These are phyloP conservation scores for Oryza glaberrima DNA, from an alignment of 176 grass and related monocot species.

Conservation along the genomic window DNA sequence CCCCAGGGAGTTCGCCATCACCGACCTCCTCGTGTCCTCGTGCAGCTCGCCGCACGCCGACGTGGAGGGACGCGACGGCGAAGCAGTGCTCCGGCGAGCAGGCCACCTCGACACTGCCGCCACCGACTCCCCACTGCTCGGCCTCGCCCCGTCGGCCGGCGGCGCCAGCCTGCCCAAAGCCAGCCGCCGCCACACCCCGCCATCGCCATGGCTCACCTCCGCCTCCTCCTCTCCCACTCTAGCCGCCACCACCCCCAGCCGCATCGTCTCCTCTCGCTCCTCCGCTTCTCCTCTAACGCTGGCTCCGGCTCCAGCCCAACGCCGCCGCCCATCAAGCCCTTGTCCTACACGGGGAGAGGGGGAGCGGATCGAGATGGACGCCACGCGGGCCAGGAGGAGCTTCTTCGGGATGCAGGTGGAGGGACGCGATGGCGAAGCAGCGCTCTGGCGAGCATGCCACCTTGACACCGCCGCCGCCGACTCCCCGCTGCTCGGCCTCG, in stretches of 20 bases:
- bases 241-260: slow-evolving; percentile 25
- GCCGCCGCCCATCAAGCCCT: slow-evolving; percentile 60
- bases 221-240: slow-evolving; percentile 49
- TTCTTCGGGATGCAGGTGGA: slow-evolving; percentile 59
- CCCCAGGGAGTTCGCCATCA: no score
- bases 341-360: slow-evolving; percentile 66
- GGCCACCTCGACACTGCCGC: no score
- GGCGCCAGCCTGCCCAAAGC: no score
- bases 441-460: no score
- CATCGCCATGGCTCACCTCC: slow-evolving; percentile 68
- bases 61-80: no score
- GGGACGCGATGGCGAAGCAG: not conserved
- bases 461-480: no score
- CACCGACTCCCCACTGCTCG: no score
- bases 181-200: slow-evolving; percentile 16
- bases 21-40: no score
- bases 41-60: no score
- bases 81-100: no score
- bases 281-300: slow-evolving; percentile 44
- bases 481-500: no score
- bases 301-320: not conserved
- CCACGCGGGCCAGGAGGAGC: slow-evolving; percentile 32
- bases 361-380: slow-evolving; percentile 55
- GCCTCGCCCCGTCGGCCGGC: no score
- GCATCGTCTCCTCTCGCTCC: slow-evolving; percentile 37